Conservation (phyloP, 805 yeast genomes). For the Wickerhamomyces canadensis region DNA sequence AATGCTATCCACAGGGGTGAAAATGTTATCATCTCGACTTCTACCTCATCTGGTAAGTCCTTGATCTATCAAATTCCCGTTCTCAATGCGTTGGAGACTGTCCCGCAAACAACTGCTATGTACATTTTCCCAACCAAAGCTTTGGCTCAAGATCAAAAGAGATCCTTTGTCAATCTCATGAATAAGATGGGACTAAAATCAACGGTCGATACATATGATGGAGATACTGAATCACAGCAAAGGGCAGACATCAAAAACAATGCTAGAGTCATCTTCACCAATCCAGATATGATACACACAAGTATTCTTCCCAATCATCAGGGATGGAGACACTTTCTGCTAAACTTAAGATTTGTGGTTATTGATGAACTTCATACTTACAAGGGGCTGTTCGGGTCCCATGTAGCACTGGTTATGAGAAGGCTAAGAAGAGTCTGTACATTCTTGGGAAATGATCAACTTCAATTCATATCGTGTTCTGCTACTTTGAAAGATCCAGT, state of each 20-base stretch:
- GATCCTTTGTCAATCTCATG: conserved; percentile 62
- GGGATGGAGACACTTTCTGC: conserved; percentile 66
- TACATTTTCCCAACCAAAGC: conserved; percentile 97
- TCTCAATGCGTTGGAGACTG: conserved; percentile 38
- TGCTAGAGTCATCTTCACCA: conserved; percentile 83
- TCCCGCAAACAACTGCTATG: conserved; percentile 55
- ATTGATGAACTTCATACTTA: conserved; percentile 86
- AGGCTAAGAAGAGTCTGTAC: conserved; percentile 64
- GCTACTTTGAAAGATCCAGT: conserved; percentile 83
- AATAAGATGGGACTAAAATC: conserved; percentile 43
- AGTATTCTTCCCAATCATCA: conserved; percentile 76
- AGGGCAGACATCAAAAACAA: conserved; percentile 50
- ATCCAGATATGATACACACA: conserved; percentile 91
- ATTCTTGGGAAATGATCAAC: conserved; percentile 42
- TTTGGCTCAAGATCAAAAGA: conserved; percentile 90
- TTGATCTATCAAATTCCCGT: conserved; percentile 88
- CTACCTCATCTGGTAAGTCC: conserved; percentile 96
- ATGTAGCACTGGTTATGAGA: conserved; percentile 81
- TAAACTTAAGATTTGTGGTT: conserved; percentile 63
- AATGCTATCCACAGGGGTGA: conserved; percentile 48
- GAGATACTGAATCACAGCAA: conserved; percentile 69
- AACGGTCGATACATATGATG: conserved; percentile 81
- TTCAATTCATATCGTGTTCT: conserved; percentile 82
- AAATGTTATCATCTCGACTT: conserved; percentile 84
- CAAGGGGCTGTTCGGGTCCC: conserved; percentile 87